Base-by-base conservation (phyloP, 148 eudicot species). In the Chenopodium album region DNA sequence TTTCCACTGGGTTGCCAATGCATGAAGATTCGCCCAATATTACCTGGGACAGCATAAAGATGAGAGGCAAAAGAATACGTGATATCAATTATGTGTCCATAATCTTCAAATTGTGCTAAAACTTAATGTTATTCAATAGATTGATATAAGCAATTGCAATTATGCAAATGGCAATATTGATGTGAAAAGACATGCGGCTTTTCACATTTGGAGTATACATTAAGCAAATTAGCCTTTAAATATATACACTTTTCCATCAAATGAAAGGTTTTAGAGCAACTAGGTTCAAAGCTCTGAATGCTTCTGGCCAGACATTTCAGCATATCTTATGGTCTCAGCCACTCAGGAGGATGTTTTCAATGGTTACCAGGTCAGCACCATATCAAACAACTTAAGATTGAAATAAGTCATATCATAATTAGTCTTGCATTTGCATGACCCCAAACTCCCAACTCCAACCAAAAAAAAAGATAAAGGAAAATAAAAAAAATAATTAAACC, bases 11-110 rank as follows among this genome's bases (percentile, higher is more conserved):
- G 81, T 76, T 76, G 60, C 50, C 56, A 29, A 19, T 48, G 78
- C 87, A 78, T 73, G 83, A 78, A 75, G 86, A 48, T 76, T 80
- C 83, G 17, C 86, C 86, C 2, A 29, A 50, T 67, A 75, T 89
- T 82, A 44, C 86, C 91, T 90, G 72, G 65, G 81, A 73, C 63
- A 85, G 63, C 44, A 23, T 4, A 73, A 76, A 74, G 44, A 34
- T 54, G 7, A 81, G 20, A 73, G 9, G 76, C n/a, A 78, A 19
- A 62, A 31, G 59, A 64, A 28, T 54, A 64, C 54, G 79, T 20
- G n/a, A 2, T 63, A 41, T 63, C 71, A 19, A 48, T n/a, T 72
- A 20, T 29, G 37, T 10, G 47, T 71, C 37, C 32, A 26, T 26
- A 67, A 54, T 17, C 47, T 23, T 70, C 29, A 71, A 41, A 41